Base-by-base conservation (phyloP, 2,329 filamentous ascomycete genomes). In the Cephalotrichum gorgonifer region DNA sequence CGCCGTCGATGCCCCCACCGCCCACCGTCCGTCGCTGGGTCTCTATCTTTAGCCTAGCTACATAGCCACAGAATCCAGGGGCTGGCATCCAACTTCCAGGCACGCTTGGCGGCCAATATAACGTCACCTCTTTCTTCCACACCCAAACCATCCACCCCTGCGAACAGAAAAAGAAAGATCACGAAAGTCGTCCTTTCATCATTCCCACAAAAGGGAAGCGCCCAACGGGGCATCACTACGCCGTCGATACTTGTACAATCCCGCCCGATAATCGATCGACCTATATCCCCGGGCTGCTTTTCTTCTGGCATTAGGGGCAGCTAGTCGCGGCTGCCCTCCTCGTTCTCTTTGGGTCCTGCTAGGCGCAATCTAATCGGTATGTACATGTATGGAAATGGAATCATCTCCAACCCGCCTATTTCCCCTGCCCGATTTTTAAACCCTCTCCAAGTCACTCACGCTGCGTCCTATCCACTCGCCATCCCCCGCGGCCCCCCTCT, bases 61-160 rank as follows among this genome's bases (percentile, higher is more conserved):
- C n/a, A n/a, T n/a, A 39, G 35, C 35, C 35, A 39, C 17, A 39
- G 7, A 20, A 39, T 39, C 35, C 35, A 39, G 35, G 35, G 35
- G 35, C 23, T 27, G 23, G 23, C 33, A 30, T 23, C 38, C 28
- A 42, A 30, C 20, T 30, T 20, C 41, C 41, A 35, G 38, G 35
- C 46, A 48, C 41, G 20, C 22, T 48, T 41, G 23, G 45, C 47
- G 31, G 38, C 39, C 41, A 30, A 49, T 44, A 49, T 49, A 49
- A 49, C 47, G 47, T 49, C 47, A 49, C 44, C 44, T 23, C n/a
- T 20, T 20, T 39, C 35, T 39, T n/a, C 35, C 35, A 39, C 35
- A 39, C 39, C 41, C 30, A n/a, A n/a, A n/a, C n/a, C n/a, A n/a
- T n/a, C n/a, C 28, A 35, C n/a, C 22, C 25, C 8, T 28, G 38